A percentile compares a stretch with the other conserved stretches of the same genome.
These are phyloP conservation scores for Jacaranda mimosifolia DNA, from an alignment of 257 asterid species.

Conservation along the genomic window DNA sequence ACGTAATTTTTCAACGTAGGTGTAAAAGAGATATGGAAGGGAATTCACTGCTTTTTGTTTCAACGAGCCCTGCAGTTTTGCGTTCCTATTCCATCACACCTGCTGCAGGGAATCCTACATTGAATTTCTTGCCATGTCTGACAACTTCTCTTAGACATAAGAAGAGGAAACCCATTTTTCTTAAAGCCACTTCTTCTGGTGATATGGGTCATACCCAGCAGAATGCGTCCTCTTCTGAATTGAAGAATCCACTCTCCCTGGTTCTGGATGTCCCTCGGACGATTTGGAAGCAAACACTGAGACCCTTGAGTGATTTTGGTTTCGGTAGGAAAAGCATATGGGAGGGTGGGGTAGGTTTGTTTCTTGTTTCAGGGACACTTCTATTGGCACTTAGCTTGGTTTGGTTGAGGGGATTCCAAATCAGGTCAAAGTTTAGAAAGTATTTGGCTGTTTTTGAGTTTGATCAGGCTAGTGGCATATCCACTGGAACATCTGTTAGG, in stretches of 20 bases:
- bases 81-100: slow-evolving; percentile 47
- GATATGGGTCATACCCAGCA: slow-evolving; percentile 53
- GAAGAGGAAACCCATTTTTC: slow-evolving; percentile 41
- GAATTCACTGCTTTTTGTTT: slow-evolving; percentile 51
- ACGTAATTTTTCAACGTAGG: neutral
- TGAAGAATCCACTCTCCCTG: slow-evolving; percentile 58
- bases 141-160: slow-evolving; percentile 39
- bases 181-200: slow-evolving; percentile 58
- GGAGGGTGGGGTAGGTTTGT: slow-evolving; percentile 99
- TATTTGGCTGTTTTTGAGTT: slow-evolving; percentile 89
- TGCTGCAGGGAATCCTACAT: slow-evolving; percentile 41
- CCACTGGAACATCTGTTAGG: slow-evolving; percentile 94
- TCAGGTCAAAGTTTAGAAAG: slow-evolving; percentile 84
- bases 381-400: slow-evolving; percentile 86
- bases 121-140: slow-evolving; percentile 55
- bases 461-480: slow-evolving; percentile 93
- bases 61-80: slow-evolving; percentile 52
- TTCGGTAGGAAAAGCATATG: slow-evolving; percentile 94
- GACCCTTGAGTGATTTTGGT: slow-evolving; percentile 92
- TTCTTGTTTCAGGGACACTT: slow-evolving; percentile 84
- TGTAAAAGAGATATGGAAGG: slow-evolving; percentile 57
- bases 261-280: slow-evolving; percentile 68
- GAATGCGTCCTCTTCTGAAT: slow-evolving; percentile 51
- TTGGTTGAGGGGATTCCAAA: slow-evolving; percentile 92
- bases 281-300: slow-evolving; percentile 83